Percentiles rank a stretch among this genome's conserved stretches.
Evolutionary conservation across 2,329 filamentous ascomycete genomes (phyloP).

Genomic region (Emergomyces orientalis): DNA sequence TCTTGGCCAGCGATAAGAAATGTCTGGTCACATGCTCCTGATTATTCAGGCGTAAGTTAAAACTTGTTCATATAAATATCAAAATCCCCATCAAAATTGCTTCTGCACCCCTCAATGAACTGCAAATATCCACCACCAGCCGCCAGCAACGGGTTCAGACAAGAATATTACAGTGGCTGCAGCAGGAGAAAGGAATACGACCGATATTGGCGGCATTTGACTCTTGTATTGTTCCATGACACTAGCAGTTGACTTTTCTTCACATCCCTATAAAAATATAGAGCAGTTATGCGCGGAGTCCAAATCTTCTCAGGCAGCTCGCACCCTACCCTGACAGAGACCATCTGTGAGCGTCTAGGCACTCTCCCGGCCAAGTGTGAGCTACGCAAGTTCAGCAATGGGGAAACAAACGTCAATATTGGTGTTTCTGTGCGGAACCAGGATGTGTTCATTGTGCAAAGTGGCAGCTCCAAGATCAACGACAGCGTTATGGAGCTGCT

Average conservation of each 20-base stretch:
- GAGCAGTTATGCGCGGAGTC: slow-evolving; percentile 49
- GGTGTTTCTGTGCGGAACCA: slow-evolving; percentile 76
- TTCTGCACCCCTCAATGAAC: background rate
- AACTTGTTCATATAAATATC: background rate
- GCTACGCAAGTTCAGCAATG: slow-evolving; percentile 59
- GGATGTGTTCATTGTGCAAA: slow-evolving; percentile 98
- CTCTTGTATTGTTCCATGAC: background rate
- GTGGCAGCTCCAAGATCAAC: slow-evolving; percentile 90
- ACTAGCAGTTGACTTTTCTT: no score
- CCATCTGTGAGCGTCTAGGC: slow-evolving; percentile 57
- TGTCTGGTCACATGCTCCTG: background rate
- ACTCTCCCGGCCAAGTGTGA: slow-evolving; percentile 51
- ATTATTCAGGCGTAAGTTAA: background rate
- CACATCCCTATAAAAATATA: background rate
- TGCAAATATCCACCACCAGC: background rate
- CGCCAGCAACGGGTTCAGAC: background rate
- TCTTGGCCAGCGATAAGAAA: background rate
- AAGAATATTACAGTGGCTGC: background rate
- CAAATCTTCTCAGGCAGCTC: slow-evolving; percentile 60
- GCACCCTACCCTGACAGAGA: slow-evolving; percentile 54
- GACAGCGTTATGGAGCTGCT: slow-evolving; percentile 98
- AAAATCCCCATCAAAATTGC: background rate
- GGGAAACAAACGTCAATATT: slow-evolving; percentile 61
- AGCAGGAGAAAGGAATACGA: background rate
- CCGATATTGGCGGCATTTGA: background rate